Evolutionary conservation across 139 green algal species (phyloP), one percentile per base, ranked within the genome.

Genomic region (Micractinium sp.): DNA sequence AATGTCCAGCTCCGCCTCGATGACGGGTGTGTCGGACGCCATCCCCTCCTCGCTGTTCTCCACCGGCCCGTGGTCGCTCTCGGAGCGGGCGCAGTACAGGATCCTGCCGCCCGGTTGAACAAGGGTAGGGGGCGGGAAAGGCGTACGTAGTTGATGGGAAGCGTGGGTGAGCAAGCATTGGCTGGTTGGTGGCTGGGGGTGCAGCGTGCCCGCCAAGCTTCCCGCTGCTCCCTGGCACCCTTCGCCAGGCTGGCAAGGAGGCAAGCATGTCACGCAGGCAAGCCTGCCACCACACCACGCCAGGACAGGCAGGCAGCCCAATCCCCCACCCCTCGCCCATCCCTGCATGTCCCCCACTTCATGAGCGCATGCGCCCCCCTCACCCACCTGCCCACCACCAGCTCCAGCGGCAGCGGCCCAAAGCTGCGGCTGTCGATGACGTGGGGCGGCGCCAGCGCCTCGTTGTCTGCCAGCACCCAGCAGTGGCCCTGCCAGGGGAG

Each of bases 381-480:
- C 0, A 93, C 87, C 0, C 92, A 87, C 23, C 93, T 80, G 36
- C 94, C 94, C n/a, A 95, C 33, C 2, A 96, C 90, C 5, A 87
- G 76, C 2, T 88, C 56, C 13, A 96, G 53, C 27, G 91, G 91
- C 66, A 96, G 76, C 60, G 93, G 93, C 1, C 94, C 94, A 79
- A 96, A 95, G 41, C 81, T 93, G 75, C 94, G 89, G 87, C 92
- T 95, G 91, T 96, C 94, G 66, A 94, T 92, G 33, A 95, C 93
- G 25, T 94, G 86, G 1, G 91, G 87, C 0, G 91, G 91, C 39
- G 77, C 69, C 85, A 98, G 82, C 41, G 92, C 41, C 63, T 93
- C 90, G 80, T 97, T 97, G 90, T 98, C 96, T 12, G 96, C 95
- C 56, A 98, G 84, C 60, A 98, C 95, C 96, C 96, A 98, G 92